Conservation (phyloP, 192 early-diverging fungal genomes). For the Coemansia sp. region DNA sequence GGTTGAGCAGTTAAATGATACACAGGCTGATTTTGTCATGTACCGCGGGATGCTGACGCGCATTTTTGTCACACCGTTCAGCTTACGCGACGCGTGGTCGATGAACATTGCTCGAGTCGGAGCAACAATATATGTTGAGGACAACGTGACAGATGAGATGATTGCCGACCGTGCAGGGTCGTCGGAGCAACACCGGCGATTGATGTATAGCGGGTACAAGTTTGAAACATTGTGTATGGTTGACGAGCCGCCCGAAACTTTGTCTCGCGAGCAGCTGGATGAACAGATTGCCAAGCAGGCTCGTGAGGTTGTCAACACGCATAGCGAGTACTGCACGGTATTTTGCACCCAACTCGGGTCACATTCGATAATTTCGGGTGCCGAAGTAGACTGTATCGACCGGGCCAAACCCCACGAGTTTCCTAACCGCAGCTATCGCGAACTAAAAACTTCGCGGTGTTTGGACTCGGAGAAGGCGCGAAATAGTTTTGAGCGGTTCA, state of each 20-base stretch:
- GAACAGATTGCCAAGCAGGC: neutral
- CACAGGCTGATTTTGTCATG: conserved; percentile 54
- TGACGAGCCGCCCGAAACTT: conserved; percentile 53
- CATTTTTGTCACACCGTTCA: conserved; percentile 78
- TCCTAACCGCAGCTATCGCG: conserved; percentile 70
- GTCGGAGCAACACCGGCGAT: conserved; percentile 60
- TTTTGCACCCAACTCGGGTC: conserved; percentile 73
- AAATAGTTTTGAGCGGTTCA: conserved; percentile 74
- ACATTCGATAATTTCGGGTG: conserved; percentile 76
- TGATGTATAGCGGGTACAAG: conserved; percentile 88
- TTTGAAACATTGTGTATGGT: conserved; percentile 81
- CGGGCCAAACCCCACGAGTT: conserved; percentile 53
- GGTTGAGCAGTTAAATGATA: neutral
- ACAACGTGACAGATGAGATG: conserved; percentile 58
- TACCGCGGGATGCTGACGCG: conserved; percentile 92
- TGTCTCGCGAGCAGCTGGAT: conserved; percentile 17
- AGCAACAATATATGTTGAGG: conserved; percentile 75
- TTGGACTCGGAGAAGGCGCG: conserved; percentile 30
- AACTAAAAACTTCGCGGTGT: conserved; percentile 74
- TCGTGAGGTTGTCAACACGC: conserved; percentile 66
- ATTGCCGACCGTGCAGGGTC: conserved; percentile 34
- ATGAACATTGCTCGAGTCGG: conserved; percentile 67
- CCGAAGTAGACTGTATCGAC: conserved; percentile 86
- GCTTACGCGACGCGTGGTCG: conserved; percentile 74
- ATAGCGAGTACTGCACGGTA: conserved; percentile 87